Evolutionary conservation across 306 rosid genomes (phyloP), one percentile per base, ranked within the genome.

Genomic region (Gastrolobium bilobum): DNA sequence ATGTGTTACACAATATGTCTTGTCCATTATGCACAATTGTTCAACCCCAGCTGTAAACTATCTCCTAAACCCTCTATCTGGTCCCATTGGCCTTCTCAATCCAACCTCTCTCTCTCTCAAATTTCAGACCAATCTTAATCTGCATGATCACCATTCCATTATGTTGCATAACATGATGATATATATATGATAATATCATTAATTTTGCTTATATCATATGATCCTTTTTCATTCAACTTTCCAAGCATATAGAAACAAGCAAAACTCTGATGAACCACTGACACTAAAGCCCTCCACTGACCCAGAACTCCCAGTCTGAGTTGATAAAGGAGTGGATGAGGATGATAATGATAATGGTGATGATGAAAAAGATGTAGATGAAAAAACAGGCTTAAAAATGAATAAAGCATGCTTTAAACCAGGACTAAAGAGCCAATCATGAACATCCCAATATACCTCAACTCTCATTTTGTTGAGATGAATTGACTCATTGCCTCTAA

Each of bases 361-460:
- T 54, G 86, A 47, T 60, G 86, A 64, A 43, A 84, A 0, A 11
- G 92, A 29, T 6, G 77, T 6, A 11, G 89, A 65, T 34, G 84
- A 59, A 9, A 82, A 72, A 50, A 88, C 78, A 56, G 97, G 99
- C 79, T 84, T 92, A 66, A 94, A 91, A 64, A 94, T 89, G 73
- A 92, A 94, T 54, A 88, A 79, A 11, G 97, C 99, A 30, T 91
- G 91, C 69, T 94, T 91, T 4, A 90, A 76, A 81, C 97, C 97
- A 14, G 97, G 84, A 81, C 87, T 75, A 47, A 94, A 94, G 6
- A 94, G 85, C 99, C 99, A 94, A 11, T 94, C 97, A 82, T 94
- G 99, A 65, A 94, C 97, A 84, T 94, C 99, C 97, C 97, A 94
- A 71, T 77, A 91, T 0, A 94, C 97, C 69, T 91, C 95, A 48